These are phyloP conservation scores for Lactarius vividus DNA, from an alignment of 768 basidiomycete genomes.

Conservation along the genomic window DNA sequence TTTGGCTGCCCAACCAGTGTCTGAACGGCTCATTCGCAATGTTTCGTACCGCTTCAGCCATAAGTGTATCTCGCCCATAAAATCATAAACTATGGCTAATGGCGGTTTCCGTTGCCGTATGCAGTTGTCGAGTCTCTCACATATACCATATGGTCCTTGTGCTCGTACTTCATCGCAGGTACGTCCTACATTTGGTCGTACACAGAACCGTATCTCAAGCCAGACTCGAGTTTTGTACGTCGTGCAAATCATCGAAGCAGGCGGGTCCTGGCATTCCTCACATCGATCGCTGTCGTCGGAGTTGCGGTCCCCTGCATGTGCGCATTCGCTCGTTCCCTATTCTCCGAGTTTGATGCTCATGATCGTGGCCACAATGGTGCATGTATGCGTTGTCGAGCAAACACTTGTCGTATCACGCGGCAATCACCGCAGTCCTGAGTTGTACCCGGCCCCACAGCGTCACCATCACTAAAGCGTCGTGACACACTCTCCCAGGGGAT, in stretches of 20 bases:
- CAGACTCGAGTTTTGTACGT: background rate
- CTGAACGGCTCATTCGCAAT: background rate
- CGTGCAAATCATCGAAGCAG: conserved; percentile 1
- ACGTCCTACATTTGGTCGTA: background rate
- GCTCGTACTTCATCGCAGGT: background rate
- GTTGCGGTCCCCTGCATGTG: background rate
- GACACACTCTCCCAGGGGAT: background rate
- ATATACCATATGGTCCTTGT: background rate
- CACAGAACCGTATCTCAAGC: too few relatives aligned
- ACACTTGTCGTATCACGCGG: background rate
- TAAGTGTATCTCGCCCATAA: background rate
- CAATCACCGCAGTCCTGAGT: background rate
- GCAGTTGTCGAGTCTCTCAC: background rate
- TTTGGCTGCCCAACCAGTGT: background rate
- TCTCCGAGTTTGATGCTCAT: background rate
- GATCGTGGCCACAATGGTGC: background rate
- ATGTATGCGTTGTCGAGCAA: background rate
- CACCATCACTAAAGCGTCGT: background rate
- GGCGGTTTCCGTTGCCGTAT: background rate
- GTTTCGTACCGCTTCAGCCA: background rate
- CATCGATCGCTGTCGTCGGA: background rate
- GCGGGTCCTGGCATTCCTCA: background rate
- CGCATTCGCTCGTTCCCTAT: background rate
- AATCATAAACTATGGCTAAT: too few relatives aligned
- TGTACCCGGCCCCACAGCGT: background rate